phyloP scores from a whole-genome alignment of 192 early-diverging fungal species.

The Fimicolochytrium jonesii region DNA sequence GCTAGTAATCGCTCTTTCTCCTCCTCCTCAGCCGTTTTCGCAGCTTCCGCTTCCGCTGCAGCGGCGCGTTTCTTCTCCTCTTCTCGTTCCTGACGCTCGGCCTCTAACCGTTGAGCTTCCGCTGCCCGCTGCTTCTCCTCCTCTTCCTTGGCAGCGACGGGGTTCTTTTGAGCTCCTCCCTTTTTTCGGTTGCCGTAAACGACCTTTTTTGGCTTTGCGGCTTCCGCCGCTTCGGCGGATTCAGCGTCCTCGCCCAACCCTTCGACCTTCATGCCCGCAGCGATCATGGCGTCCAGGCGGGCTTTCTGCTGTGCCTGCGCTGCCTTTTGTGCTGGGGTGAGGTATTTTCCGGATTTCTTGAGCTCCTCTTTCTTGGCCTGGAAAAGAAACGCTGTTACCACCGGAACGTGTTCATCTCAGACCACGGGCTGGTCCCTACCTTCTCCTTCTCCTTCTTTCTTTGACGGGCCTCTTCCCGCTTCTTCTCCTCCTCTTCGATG shows the following conservation, averaged over 20 bases:
- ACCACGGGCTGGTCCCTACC: slow-evolving; percentile 32
- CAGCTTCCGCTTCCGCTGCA: slow-evolving; percentile 20
- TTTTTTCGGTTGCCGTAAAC: slow-evolving; percentile 79
- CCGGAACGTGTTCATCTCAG: no score
- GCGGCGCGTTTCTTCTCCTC: slow-evolving; percentile 16
- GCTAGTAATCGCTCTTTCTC: slow-evolving; percentile 23
- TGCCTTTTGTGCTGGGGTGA: slow-evolving; percentile 90
- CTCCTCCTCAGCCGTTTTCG: slow-evolving; percentile 7
- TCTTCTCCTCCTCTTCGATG: slow-evolving; percentile 54
- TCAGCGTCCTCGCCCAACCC: slow-evolving; percentile 46
- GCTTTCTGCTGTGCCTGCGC: slow-evolving; percentile 67
- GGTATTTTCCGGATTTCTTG: slow-evolving; percentile 84
- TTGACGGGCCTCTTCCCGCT: slow-evolving; percentile 71
- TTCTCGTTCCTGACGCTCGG: background rate
- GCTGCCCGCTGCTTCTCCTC: slow-evolving; percentile 35
- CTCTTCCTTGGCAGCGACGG: slow-evolving; percentile 37
- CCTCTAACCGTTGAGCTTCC: slow-evolving; percentile 23
- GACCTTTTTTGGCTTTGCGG: slow-evolving; percentile 63
- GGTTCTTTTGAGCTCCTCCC: slow-evolving; percentile 16
- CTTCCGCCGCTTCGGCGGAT: slow-evolving; percentile 30
- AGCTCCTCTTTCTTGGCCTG: slow-evolving; percentile 84
- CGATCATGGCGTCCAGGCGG: slow-evolving; percentile 72
- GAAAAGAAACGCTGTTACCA: background rate
- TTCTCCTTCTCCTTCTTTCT: slow-evolving; percentile 80
- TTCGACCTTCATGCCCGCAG: slow-evolving; percentile 72